Conservation (phyloP, 164 flowering plant genomes). For the Annona squamosa region DNA sequence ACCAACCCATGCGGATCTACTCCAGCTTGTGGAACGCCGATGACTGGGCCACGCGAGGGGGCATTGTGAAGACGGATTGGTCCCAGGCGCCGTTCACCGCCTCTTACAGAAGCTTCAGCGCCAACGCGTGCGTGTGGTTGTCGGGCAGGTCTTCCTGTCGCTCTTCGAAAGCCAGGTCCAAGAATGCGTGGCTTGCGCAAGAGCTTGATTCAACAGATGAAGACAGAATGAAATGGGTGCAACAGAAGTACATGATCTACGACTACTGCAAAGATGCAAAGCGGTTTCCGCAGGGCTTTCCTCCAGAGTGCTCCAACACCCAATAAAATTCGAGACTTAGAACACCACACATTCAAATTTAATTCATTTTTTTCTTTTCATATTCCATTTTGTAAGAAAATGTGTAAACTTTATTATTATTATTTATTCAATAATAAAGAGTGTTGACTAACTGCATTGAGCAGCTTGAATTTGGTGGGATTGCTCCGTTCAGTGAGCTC, state of each 20-base stretch:
- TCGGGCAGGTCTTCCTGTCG: constrained; percentile 18
- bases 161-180: neutral
- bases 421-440: no score
- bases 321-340: neutral
- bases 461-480: no score
- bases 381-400: no score
- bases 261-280: constrained; percentile 22
- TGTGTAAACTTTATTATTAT: neutral
- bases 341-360: neutral
- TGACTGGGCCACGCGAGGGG: constrained; percentile 10
- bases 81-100: constrained; percentile 20
- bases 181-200: constrained; percentile 6
- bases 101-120: constrained; percentile 12
- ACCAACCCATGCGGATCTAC: constrained; percentile 9
- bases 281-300: constrained; percentile 21
- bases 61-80: constrained; percentile 16
- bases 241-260: constrained; percentile 22
- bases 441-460: no score
- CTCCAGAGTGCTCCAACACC: constrained; percentile 14
- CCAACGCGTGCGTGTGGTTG: constrained; percentile 8
- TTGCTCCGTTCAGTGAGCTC: no score
- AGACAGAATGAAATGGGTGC: constrained; percentile 9
- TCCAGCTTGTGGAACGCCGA: constrained; percentile 10
- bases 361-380: neutral
- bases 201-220: constrained; percentile 10